Evolutionary conservation across 306 rosid genomes (phyloP), one percentile per base, ranked within the genome.

Genomic region (Quercus ilex): DNA sequence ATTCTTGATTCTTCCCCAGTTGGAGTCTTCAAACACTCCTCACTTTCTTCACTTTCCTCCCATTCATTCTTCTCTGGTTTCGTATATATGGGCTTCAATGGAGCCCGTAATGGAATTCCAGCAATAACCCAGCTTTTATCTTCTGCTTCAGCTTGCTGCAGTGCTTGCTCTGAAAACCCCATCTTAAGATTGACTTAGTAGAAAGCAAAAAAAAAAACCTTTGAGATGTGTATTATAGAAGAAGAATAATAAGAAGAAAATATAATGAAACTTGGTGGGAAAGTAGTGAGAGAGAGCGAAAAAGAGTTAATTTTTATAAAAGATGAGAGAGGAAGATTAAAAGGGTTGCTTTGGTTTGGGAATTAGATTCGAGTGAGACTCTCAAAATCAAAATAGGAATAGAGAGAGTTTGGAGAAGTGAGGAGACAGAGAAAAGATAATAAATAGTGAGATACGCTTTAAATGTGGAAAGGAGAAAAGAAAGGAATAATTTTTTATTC

Each of bases 1-100:
- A 94, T 86, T 62, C 89, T 87, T 5, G 94, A 68, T 46, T 88
- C 97, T 69, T 81, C 92, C 9, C 88, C 91, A 9, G 89, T 92
- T 8, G 99, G 97, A n/a, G 99, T 94, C 3, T 93, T 85, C 2
- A 81, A 67, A 71, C 78, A 83, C 78, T 85, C 88, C 65, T 75
- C 88, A 28, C 71, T 26, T 13, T 85, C 88, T 60, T 75, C 88
- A 28, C 71, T 26, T 13, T 81, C 86, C 12, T 59, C 80, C 74
- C 28, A 28, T 1, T 69, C 69, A 77, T 84, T 73, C 76, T 80
- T 83, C 15, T 46, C 74, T 2, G 92, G 78, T 11, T 73, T 74
- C 10, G 94, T 88, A 38, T 75, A 85, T 71, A 94, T 80, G 1
- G 92, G 92, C 87, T 90, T 84, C 68, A 94, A 79, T 13, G 97